Base-by-base conservation (phyloP, 1,284 basidiomycete species). In the Volvariella volvacea region DNA sequence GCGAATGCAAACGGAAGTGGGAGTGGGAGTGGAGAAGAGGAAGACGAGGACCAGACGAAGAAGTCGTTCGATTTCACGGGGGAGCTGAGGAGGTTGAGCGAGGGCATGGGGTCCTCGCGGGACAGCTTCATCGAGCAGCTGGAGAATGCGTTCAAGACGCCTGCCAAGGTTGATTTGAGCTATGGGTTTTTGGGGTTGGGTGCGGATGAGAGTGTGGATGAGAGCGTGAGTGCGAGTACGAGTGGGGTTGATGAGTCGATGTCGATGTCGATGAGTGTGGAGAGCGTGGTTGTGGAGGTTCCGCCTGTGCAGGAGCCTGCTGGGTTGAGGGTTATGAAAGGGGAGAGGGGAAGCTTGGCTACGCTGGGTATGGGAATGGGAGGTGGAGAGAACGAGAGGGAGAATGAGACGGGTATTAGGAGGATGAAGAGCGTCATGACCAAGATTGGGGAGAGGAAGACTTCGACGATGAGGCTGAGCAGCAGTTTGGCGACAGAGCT, bases 51-150 rank as follows among this genome's bases (percentile, higher is more conserved):
- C 42, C 76, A 81, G 48, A 87, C 85, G 1, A 84, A 83, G 62
- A 80, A 76, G 53, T 87, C 83, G 1, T 93, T 92, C 52, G 89
- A 92, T 58, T 93, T 92, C 55, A 92, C 89, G 0, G 82, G 78
- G 17, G 90, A 92, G 60, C 67, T 89, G 41, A 68, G 74, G 57
- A 77, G 70, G 50, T 71, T 92, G 36, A 83, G 83, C 46, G 78
- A 82, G 53, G 80, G 76, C 4, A 83, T 84, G 20, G 80, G 59
- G 2, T 79, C 79, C 0, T 77, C 86, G 53, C 65, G 87, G 3
- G 68, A 65, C 4, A 90, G 87, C 59, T 92, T 93, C 55, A 80
- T 92, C 2, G 87, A 89, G 58, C 83, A 88, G 58, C 64, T 89
- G 8, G 87, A 88, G 63, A 79, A 71, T 41, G 86, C 86, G 0